These are phyloP conservation scores for Leishmania guyanensis DNA, from an alignment of 208 protist genomes.

Conservation along the genomic window DNA sequence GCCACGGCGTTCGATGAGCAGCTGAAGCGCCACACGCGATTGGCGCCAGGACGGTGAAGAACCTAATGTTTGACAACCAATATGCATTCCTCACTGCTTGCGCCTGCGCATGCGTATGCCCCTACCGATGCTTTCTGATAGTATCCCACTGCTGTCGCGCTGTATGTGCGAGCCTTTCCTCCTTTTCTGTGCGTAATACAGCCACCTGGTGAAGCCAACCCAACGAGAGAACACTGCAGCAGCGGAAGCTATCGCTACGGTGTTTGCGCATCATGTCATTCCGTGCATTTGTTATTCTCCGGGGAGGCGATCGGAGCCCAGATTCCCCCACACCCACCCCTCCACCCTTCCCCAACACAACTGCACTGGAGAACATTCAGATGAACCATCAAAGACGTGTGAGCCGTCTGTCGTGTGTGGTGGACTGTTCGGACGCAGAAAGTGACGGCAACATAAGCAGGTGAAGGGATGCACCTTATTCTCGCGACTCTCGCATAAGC, in stretches of 20 bases:
- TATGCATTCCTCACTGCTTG: neutral
- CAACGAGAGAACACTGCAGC: neutral
- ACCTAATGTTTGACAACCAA: neutral
- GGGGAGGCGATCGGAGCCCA: neutral
- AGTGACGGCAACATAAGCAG: neutral
- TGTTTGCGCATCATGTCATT: neutral
- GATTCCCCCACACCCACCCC: neutral
- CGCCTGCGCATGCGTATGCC: neutral
- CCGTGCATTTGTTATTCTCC: neutral
- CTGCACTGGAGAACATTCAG: neutral
- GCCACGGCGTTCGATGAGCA: constrained; percentile 54
- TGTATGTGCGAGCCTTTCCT: neutral
- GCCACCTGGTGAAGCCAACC: neutral
- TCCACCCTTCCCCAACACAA: neutral
- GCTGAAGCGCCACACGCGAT: constrained; percentile 51
- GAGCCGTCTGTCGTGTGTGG: neutral
- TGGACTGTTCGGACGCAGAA: neutral
- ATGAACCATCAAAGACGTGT: neutral
- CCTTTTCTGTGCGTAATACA: neutral
- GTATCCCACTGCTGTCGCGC: neutral
- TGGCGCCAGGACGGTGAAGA: constrained; percentile 51
- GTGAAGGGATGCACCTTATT: neutral
- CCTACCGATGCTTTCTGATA: neutral
- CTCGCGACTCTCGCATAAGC: neutral
- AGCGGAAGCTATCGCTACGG: neutral